Base-by-base conservation (phyloP, 805 yeast species). In the Ogataea ganodermae region DNA sequence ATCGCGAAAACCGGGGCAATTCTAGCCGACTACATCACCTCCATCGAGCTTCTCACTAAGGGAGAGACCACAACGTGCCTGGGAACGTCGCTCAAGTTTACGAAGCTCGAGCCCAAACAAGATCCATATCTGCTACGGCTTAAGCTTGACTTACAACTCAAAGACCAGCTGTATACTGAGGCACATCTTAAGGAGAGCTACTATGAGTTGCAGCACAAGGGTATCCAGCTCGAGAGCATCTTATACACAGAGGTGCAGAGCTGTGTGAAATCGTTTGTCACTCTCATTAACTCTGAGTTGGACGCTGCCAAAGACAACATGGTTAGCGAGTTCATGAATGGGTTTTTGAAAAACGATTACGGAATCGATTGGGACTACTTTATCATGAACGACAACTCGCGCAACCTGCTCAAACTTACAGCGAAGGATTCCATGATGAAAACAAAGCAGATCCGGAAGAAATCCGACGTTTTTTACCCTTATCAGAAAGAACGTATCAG, bases 361-460 rank as follows among this genome's bases (percentile, higher is more conserved):
- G 76, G 74, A 35, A 68, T 78, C 51, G 91, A 84, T 63, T 84
- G 89, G 89, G 86, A 84, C 59, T 77, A 78, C 42, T 84, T 83
- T 51, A 80, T 84, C 42, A 57, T 69, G 36, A 70, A 77, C 48
- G 68, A 71, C 38, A 66, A 67, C 40, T 71, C 71, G 23, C 71
- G 68, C 23, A 68, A 72, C 47, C 70, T 79, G 42, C 48, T 77
- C 26, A 69, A 68, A 49, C 61, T 76, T 4, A 52, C 69, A 13
- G 59, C 68, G 7, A 55, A 56, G 13, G 61, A 58, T 14, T 62
- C 68, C 7, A 21, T 63, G 22, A 9, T 36, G 21, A 64, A 60
- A 26, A 36, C 32, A n/a, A 77, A 76, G 24, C 63, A 64, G 37
- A 66, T 71, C 23, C 63, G 81, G 48, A 77, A 75, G 50, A 63